Evolutionary conservation across 495 filamentous ascomycete genomes (phyloP).

Genomic region (Penicillium taxi): DNA sequence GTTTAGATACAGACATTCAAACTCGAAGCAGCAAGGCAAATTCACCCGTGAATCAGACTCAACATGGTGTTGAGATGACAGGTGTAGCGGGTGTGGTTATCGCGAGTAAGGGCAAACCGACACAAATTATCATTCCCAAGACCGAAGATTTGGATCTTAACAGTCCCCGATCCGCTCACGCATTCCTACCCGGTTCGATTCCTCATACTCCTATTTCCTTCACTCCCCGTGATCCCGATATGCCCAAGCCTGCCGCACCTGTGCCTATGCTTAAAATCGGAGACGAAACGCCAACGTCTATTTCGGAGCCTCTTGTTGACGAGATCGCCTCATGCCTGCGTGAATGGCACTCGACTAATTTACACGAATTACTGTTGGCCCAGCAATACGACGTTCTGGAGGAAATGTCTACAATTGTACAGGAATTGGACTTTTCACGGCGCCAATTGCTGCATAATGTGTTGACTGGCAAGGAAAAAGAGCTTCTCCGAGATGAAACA

Average conservation of each 20-base stretch:
- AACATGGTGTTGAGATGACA: slow-evolving; percentile 25
- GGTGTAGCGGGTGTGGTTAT: slow-evolving; percentile 33
- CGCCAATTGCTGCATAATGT: slow-evolving; percentile 90
- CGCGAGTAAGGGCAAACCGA: slow-evolving; percentile 36
- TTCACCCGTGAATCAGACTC: slow-evolving; percentile 24
- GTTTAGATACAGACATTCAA: slow-evolving; percentile 13
- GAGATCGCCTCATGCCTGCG: slow-evolving; percentile 93
- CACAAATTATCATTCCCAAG: slow-evolving; percentile 36
- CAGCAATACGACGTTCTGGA: slow-evolving; percentile 75
- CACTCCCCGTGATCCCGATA: slow-evolving; percentile 42
- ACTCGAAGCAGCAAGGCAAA: slow-evolving; percentile 25
- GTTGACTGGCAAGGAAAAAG: slow-evolving; percentile 76
- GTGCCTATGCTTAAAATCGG: slow-evolving; percentile 97
- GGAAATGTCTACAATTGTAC: slow-evolving; percentile 69
- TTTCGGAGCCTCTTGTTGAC: slow-evolving; percentile 86
- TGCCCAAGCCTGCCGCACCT: slow-evolving; percentile 75
- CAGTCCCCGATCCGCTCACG: slow-evolving; percentile 26
- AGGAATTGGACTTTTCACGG: slow-evolving; percentile 69
- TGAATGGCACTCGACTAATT: slow-evolving; percentile 96
- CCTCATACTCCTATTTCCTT: slow-evolving; percentile 30
- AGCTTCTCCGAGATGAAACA: slow-evolving; percentile 65
- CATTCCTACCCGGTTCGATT: slow-evolving; percentile 23
- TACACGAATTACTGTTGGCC: slow-evolving; percentile 84
- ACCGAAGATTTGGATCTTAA: slow-evolving; percentile 26
- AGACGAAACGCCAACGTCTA: slow-evolving; percentile 85